Evolutionary conservation across 805 yeast genomes (phyloP).

Genomic region (Kuraishia piskuri): DNA sequence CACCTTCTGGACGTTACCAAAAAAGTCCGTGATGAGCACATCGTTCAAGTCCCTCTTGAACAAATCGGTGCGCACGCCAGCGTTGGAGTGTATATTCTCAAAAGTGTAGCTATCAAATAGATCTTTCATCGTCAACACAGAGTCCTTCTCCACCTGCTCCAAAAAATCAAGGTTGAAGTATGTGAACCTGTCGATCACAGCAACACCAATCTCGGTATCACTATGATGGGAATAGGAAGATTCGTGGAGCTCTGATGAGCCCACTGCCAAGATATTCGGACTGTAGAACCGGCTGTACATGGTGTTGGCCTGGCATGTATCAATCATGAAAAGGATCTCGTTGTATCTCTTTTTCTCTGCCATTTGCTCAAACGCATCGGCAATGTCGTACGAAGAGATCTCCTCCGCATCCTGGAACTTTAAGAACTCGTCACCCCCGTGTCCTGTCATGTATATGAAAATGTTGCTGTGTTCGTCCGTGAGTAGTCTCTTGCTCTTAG

Average conservation of each 20-base stretch:
- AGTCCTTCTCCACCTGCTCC: slow-evolving; percentile 69
- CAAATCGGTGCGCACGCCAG: slow-evolving; percentile 85
- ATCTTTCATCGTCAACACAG: slow-evolving; percentile 70
- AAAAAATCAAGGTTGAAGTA: slow-evolving; percentile 83
- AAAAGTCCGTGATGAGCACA: slow-evolving; percentile 83
- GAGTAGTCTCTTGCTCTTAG: slow-evolving; percentile 79
- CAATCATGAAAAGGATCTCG: slow-evolving; percentile 95
- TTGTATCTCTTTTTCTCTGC: slow-evolving; percentile 90
- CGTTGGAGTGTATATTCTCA: slow-evolving; percentile 81
- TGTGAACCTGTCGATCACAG: slow-evolving; percentile 95
- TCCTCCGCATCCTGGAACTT: slow-evolving; percentile 99
- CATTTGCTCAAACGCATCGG: slow-evolving; percentile 97
- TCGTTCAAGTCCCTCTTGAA: slow-evolving; percentile 57
- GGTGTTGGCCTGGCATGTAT: slow-evolving; percentile 97
- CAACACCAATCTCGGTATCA: slow-evolving; percentile 93
- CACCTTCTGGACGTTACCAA: slow-evolving; percentile 84
- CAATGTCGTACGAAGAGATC: slow-evolving; percentile 88
- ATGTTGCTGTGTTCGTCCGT: slow-evolving; percentile 94
- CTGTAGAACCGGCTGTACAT: slow-evolving; percentile 91
- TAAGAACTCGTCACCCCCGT: slow-evolving; percentile 95
- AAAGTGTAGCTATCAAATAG: slow-evolving; percentile 78
- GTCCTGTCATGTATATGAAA: slow-evolving; percentile 94
- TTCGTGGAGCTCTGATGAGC: slow-evolving; percentile 82
- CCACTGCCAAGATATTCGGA: slow-evolving; percentile 88
- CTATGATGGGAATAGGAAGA: slow-evolving; percentile 94